Evolutionary conservation across 2,329 filamentous ascomycete genomes (phyloP).

Genomic region (Didymella segeticola): DNA sequence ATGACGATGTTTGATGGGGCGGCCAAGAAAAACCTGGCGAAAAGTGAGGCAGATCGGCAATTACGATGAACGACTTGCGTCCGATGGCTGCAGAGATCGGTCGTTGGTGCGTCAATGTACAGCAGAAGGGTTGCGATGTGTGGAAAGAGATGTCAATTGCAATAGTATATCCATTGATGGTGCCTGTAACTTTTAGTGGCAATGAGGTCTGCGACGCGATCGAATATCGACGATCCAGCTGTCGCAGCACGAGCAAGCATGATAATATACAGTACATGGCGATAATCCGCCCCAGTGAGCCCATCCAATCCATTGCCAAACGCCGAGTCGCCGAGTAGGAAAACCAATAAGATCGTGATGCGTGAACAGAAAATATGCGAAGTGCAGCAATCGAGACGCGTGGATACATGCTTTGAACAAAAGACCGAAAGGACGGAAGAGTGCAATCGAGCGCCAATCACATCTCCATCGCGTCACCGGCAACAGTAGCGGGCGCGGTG

Average conservation of each 20-base stretch:
- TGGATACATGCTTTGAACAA: slow-evolving; percentile 28
- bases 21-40: slow-evolving; percentile 12
- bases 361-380: slow-evolving; percentile 30
- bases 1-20: slow-evolving; percentile 18
- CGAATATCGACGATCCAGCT: slow-evolving; percentile 43
- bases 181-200: slow-evolving; percentile 19
- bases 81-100: slow-evolving; percentile 1
- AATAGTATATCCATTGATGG: slow-evolving; percentile 9
- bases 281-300: slow-evolving; percentile 36
- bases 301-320: slow-evolving; percentile 40
- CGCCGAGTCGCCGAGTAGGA: slow-evolving; percentile 42
- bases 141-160: not conserved
- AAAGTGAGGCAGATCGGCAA: slow-evolving; percentile 19
- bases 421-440: slow-evolving; percentile 26
- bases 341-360: slow-evolving; percentile 34
- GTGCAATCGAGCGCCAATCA: slow-evolving; percentile 18
- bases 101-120: not conserved
- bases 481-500: slow-evolving; percentile 26
- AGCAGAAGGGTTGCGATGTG: not conserved
- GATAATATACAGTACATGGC: slow-evolving; percentile 43
- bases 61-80: not conserved
- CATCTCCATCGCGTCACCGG: slow-evolving; percentile 48
- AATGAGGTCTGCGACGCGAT: slow-evolving; percentile 39
- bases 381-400: slow-evolving; percentile 30
- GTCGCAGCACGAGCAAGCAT: slow-evolving; percentile 38